These are phyloP conservation scores for Aleurites moluccanus DNA, from an alignment of 441 rosid genomes.

Conservation along the genomic window DNA sequence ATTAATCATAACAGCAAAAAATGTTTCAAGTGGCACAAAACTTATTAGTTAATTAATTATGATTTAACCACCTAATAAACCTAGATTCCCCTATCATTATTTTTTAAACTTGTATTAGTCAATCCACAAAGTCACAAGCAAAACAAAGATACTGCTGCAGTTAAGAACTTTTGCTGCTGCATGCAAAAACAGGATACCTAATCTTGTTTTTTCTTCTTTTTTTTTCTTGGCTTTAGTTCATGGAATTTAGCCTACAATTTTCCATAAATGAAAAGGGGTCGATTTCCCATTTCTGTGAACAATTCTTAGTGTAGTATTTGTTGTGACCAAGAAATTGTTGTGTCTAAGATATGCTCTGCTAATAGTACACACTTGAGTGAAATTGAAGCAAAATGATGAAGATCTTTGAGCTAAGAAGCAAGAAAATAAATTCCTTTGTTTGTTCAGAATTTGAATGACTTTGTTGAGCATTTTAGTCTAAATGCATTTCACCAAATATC, in stretches of 20 bases:
- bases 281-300: background rate
- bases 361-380: constrained; percentile 14
- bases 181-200: background rate
- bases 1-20: background rate
- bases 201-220: background rate
- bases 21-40: background rate
- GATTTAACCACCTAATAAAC: background rate
- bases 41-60: background rate
- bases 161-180: background rate
- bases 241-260: background rate
- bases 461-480: background rate
- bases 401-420: background rate
- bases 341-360: constrained; percentile 16
- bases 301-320: constrained; percentile 13
- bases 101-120: too few species aligned
- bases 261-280: background rate
- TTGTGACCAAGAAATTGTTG: constrained; percentile 17
- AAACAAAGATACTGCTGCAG: background rate
- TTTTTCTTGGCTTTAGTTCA: background rate
- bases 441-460: background rate
- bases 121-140: background rate
- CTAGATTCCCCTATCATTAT: background rate
- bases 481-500: background rate
- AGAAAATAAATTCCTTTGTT: background rate
- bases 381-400: constrained; percentile 11